Evolutionary conservation across 129 eudicot genomes (phyloP).

Genomic region (Ambrosia trifida): DNA sequence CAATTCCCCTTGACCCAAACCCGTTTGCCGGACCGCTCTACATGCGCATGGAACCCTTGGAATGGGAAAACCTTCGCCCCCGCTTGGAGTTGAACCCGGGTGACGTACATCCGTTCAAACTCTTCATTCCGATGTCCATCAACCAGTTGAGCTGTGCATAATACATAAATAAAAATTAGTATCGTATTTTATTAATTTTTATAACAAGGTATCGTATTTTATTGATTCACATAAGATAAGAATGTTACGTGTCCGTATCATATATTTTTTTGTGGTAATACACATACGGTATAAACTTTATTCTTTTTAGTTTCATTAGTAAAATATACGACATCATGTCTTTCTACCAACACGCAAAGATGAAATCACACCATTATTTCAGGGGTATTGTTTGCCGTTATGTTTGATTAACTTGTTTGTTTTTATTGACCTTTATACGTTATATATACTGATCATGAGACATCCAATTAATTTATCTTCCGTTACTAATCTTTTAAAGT

Average conservation of each 20-base stretch:
- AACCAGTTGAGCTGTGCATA: too few species aligned
- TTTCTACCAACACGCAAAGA: constrained; percentile 21
- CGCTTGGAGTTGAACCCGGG: too few species aligned
- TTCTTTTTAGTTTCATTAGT: background rate
- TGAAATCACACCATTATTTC: constrained; percentile 15
- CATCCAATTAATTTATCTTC: background rate
- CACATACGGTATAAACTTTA: background rate
- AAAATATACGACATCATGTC: constrained; percentile 24
- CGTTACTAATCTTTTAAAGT: constrained; percentile 22
- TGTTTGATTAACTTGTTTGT: constrained; percentile 1
- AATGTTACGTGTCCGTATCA: constrained; percentile 23
- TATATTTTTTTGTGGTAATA: background rate
- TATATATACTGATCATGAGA: background rate
- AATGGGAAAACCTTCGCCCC: too few species aligned
- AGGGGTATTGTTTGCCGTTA: constrained; percentile 31
- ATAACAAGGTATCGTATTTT: background rate
- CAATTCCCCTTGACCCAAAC: too few species aligned
- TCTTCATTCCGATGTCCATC: too few species aligned
- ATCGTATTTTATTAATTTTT: background rate
- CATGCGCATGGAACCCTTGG: too few species aligned
- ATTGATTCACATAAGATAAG: constrained; percentile 15
- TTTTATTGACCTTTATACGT: constrained; percentile 5
- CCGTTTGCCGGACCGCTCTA: too few species aligned
- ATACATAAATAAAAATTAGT: constrained; percentile 1
- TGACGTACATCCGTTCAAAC: too few species aligned